These are phyloP conservation scores for Cordyceps fumosorosea DNA, from an alignment of 2,329 filamentous ascomycete species.

Conservation along the genomic window DNA sequence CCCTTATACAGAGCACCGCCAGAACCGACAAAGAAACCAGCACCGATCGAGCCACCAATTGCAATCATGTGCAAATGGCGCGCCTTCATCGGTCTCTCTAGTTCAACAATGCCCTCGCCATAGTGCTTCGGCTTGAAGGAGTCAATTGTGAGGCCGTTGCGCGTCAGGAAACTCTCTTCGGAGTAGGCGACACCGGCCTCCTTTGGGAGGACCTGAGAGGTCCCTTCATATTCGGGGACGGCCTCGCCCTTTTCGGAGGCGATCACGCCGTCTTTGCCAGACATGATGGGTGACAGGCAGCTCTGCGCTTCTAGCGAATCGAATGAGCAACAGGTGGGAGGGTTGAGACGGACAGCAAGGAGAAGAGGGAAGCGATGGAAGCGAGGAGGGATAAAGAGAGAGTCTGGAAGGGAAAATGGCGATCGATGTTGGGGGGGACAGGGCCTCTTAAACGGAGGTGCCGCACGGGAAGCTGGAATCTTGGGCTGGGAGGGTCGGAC, in stretches of 20 bases:
- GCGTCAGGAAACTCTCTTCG: constrained; percentile 28
- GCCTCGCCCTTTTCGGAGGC: constrained; percentile 16
- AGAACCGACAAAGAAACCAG: constrained; percentile 57
- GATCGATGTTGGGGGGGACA: background rate
- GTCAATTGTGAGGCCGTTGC: constrained; percentile 28
- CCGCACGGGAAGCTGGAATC: constrained; percentile 3
- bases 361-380: background rate
- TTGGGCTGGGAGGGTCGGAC: constrained; percentile 10
- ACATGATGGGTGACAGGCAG: background rate
- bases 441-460: constrained; percentile 10
- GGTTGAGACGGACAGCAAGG: background rate
- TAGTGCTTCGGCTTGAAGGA: constrained; percentile 30
- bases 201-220: constrained; percentile 12
- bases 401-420: background rate
- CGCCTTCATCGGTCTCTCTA: constrained; percentile 44
- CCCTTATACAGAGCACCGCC: constrained; percentile 47
- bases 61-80: constrained; percentile 58
- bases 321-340: background rate
- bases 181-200: constrained; percentile 13
- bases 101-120: constrained; percentile 26
- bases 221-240: constrained; percentile 11
- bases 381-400: background rate
- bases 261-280: constrained; percentile 12
- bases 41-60: constrained; percentile 55
- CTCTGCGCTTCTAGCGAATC: background rate